Conservation (phyloP, 768 basidiomycete genomes). For the Brasilioporus rufonigricans region DNA sequence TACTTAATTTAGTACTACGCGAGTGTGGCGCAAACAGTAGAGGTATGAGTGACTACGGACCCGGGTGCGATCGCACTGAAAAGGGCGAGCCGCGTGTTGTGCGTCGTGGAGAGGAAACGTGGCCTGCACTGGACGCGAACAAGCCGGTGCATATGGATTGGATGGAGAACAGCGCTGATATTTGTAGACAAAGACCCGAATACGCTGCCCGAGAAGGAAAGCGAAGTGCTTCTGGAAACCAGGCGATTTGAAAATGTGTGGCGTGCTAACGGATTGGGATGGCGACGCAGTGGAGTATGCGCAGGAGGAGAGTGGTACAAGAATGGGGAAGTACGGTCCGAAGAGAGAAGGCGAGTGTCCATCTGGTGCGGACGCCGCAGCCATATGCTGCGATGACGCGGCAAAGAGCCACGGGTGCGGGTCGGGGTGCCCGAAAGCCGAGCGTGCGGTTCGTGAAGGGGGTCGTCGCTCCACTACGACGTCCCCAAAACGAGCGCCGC, state of each 20-base stretch:
- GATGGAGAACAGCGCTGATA: no score
- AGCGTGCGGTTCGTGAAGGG: background rate
- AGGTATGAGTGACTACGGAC: conserved; percentile 5
- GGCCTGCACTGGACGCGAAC: background rate
- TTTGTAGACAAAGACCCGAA: background rate
- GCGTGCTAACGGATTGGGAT: background rate
- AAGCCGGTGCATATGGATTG: background rate
- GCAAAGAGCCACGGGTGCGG: background rate
- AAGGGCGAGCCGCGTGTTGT: conserved; percentile 7
- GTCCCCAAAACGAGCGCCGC: background rate
- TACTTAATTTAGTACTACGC: conserved; percentile 2
- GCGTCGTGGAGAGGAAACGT: background rate
- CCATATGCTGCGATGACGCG: background rate
- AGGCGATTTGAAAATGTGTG: background rate
- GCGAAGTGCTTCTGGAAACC: background rate
- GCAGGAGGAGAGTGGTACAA: no score
- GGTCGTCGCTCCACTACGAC: no score
- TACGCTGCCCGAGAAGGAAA: background rate
- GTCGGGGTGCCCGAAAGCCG: background rate
- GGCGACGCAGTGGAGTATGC: background rate
- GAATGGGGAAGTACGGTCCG: background rate
- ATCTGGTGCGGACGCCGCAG: background rate
- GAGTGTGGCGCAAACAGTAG: background rate
- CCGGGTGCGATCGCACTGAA: conserved; percentile 14
- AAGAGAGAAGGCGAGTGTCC: no score